Conservation (phyloP, 768 basidiomycete species). For the Dioszegia crocea region DNA sequence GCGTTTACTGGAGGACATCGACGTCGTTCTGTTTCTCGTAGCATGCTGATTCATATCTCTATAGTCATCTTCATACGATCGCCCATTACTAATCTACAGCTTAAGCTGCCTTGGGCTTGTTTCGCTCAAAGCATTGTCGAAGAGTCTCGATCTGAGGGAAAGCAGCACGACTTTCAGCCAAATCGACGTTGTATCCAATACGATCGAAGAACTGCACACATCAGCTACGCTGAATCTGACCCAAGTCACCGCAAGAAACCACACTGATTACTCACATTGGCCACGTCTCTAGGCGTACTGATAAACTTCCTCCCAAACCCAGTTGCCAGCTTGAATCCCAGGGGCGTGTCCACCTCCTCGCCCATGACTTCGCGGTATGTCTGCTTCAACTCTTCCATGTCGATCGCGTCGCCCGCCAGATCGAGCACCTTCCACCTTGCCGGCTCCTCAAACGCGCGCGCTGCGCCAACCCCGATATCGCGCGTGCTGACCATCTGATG, state of each 20-base stretch:
- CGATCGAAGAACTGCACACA: conserved; percentile 23
- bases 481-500: conserved; percentile 20
- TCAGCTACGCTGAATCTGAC: conserved; percentile 1
- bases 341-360: not conserved
- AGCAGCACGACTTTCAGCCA: conserved; percentile 11
- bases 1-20: no score
- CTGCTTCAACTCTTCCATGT: conserved; percentile 11
- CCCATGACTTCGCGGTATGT: conserved; percentile 16
- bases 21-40: no score
- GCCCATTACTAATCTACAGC: no score
- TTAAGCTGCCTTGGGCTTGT: conserved; percentile 3
- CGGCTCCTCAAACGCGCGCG: conserved; percentile 18
- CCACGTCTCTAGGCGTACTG: not conserved
- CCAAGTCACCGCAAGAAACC: not conserved
- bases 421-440: conserved; percentile 10
- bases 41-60: no score
- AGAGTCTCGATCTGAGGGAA: conserved; percentile 23
- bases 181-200: conserved; percentile 21
- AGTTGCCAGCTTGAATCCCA: conserved; percentile 13
- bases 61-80: no score
- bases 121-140: conserved; percentile 14
- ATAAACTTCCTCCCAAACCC: conserved; percentile 15
- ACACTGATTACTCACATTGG: conserved; percentile 10
- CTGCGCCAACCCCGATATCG: conserved; percentile 23
- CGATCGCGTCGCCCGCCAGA: conserved; percentile 23